Evolutionary conservation across 2,329 filamentous ascomycete genomes (phyloP), one percentile per base, ranked within the genome.

Genomic region (Pleoardoris graminearum): DNA sequence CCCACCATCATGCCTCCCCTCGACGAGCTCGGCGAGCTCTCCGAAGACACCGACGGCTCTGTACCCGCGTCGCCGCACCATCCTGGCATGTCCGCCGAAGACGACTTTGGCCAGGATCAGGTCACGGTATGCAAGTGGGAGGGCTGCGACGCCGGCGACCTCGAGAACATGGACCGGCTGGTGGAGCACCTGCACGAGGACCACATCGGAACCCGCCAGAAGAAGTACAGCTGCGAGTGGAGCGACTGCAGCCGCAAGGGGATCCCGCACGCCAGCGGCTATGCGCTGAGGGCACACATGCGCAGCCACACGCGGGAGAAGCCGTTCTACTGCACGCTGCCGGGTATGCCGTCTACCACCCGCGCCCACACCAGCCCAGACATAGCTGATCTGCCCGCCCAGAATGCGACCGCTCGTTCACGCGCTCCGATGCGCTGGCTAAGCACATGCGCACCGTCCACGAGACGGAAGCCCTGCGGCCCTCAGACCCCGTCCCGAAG

Each of bases 361-460:
- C n/a, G 3, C 11, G 16, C n/a, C 4, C n/a, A 17, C 21, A 23
- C 1, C 14, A 14, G 3, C 1, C 3, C 38, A 35, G 16, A 17
- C 33, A 27, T 19, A 22, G 41, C 50, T 58, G 41, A 60, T 30
- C n/a, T 46, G 11, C 14, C 11, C 65, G 11, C 14, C 11, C 65
- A 96, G 94, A 99, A 82, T 99, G 94, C 76, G 94, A 99, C 72
- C 88, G 93, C 55, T 92, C 92, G 27, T 99, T 99, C 66, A 99
- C 94, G 2, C 84, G 94, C 60, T 97, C 93, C 21, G 94, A 99
- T 67, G 94, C 94, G 11, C 82, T 99, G 0, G 91, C 93, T 1
- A 99, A 99, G 75, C 94, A 99, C 72, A 97, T 97, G 91, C 89
- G 94, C 63, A 97, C 94, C 14, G 92, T 99, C 32, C 94, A 99